Evolutionary conservation across 1,284 basidiomycete species (phyloP), one percentile per base, ranked within the genome.

Genomic region (Ganoderma meredithae): DNA sequence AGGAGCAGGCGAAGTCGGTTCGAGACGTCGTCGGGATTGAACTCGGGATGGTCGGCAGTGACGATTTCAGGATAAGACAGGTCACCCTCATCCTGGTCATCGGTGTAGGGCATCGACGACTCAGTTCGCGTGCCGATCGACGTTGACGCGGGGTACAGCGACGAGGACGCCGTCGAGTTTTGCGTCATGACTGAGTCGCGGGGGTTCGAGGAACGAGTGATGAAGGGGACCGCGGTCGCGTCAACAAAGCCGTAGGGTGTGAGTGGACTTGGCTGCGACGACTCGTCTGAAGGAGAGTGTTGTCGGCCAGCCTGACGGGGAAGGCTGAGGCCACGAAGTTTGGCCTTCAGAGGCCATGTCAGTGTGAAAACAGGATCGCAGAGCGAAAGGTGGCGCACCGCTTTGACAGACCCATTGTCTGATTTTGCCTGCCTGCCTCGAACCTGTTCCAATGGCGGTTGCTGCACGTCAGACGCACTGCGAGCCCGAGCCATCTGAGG

Each of bases 1-100:
- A 95, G 89, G 55, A 95, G 86, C 62, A 95, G 84, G 55, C 89
- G 89, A 22, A 95, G 86, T 33, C 93, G 90, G 80, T 93, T 92
- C 31, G 92, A 89, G 43, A 95, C 92, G 75, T 95, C 93, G 78
- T 95, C 93, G 22, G 86, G 84, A 73, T 93, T 89, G 75, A 90
- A 91, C 60, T 86, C 85, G 64, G 87, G 81, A 49, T 84, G 79
- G 60, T 81, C 68, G 13, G 72, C 74, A 31, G 76, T 81, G 5
- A 76, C 74, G 53, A 77, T 77, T 55, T 82, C 83, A 1, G 89
- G 83, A 71, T 85, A 83, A 22, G 84, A 81, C 40, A 84, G 74
- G 55, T 84, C 81, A 39, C 83, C 76, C 44, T 83, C 81, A 31
- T 84, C 83, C 36, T 80, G 77, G 66, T 84, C 82, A 63, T 83